phyloP scores from a whole-genome alignment of 1,139 yeast genomes.

The Magnusiomyces suaveolens region DNA sequence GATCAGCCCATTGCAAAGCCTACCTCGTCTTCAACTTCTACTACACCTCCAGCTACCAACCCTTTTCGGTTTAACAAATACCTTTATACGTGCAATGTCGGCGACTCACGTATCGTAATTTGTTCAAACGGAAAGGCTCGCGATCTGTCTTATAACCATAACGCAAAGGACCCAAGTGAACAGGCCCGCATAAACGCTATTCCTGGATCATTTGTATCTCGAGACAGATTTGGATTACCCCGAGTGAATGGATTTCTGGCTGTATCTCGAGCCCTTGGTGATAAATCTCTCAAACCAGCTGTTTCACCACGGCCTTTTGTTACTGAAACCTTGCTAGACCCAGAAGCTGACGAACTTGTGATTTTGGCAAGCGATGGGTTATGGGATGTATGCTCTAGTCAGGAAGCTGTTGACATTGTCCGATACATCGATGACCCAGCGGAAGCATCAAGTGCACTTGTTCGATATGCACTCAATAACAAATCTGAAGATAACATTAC shows the following conservation, averaged over 20 bases:
- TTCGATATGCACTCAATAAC: constrained; percentile 56
- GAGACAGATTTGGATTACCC: constrained; percentile 46
- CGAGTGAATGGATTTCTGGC: constrained; percentile 82
- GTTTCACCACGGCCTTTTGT: constrained; percentile 76
- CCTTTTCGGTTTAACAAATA: constrained; percentile 3
- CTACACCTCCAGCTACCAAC: background rate
- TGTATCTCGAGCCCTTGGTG: constrained; percentile 78
- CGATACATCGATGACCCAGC: constrained; percentile 44
- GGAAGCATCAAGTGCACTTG: constrained; percentile 54
- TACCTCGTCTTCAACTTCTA: background rate
- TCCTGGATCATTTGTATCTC: constrained; percentile 45
- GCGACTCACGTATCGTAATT: constrained; percentile 69
- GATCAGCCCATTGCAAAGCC: background rate
- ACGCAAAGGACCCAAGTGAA: constrained; percentile 60
- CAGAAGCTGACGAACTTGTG: constrained; percentile 52
- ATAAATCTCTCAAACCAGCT: constrained; percentile 64
- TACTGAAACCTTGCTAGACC: constrained; percentile 33
- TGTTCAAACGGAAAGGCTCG: constrained; percentile 56
- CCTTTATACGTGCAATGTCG: constrained; percentile 77
- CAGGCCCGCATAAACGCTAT: constrained; percentile 50
- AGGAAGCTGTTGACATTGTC: constrained; percentile 61
- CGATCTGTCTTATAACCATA: constrained; percentile 71
- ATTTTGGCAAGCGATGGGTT: constrained; percentile 88
- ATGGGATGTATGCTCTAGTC: constrained; percentile 82
- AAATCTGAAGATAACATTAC: constrained; percentile 82